phyloP scores from a whole-genome alignment of 2,329 filamentous ascomycete genomes.

The Metarhizium sp. region DNA sequence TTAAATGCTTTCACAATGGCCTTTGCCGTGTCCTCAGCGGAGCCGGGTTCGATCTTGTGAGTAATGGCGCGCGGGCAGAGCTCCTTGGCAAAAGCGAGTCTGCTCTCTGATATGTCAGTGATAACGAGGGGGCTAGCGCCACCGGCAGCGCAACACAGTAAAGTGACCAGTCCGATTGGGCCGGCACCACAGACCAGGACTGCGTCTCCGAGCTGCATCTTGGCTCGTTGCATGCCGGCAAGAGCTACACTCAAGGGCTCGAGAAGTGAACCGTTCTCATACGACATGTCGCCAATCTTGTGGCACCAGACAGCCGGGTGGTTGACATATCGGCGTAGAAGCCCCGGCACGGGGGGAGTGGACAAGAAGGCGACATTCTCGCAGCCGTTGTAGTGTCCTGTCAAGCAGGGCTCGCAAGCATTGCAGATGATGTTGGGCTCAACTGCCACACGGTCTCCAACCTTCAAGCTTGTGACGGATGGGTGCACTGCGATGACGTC shows the following conservation, averaged over 20 bases:
- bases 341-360: constrained; percentile 79
- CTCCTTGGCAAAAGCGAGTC: constrained; percentile 75
- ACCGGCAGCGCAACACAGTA: constrained; percentile 75
- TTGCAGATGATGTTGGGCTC: constrained; percentile 93
- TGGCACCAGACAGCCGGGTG: constrained; percentile 93
- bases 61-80: constrained; percentile 72
- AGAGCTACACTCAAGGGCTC: constrained; percentile 87
- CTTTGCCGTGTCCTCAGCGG: constrained; percentile 62
- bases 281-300: constrained; percentile 88
- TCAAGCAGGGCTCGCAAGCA: constrained; percentile 82
- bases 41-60: constrained; percentile 61
- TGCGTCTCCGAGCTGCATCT: constrained; percentile 73
- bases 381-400: constrained; percentile 92
- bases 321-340: constrained; percentile 87
- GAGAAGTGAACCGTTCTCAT: constrained; percentile 80
- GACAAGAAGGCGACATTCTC: constrained; percentile 78
- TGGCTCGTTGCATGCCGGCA: constrained; percentile 76
- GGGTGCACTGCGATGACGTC: constrained; percentile 73
- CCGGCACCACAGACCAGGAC: constrained; percentile 87
- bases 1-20: constrained; percentile 61
- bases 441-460: constrained; percentile 85
- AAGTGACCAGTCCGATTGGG: constrained; percentile 83
- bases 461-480: constrained; percentile 66
- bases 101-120: constrained; percentile 85
- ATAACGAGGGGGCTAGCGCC: constrained; percentile 88